Evolutionary conservation across 768 basidiomycete species (phyloP), one percentile per base, ranked within the genome.

Genomic region (Trametes gibbosa): DNA sequence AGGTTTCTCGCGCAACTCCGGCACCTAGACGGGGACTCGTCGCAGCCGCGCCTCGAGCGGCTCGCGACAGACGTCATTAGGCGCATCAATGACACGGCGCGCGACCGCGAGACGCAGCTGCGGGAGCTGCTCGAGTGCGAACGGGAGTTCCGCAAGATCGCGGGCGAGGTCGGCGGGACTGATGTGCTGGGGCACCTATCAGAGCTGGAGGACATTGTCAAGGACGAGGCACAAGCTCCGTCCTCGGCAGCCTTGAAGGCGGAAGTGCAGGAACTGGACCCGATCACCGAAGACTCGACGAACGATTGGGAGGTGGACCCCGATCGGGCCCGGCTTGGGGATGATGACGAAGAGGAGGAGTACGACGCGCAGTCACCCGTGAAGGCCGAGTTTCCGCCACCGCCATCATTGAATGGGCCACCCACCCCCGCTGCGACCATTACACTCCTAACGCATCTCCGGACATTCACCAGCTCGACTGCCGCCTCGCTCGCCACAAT

Each of bases 81-180:
- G 37, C 80, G 82, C 35, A 80, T 94, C 59, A 88, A 92, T 71
- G 86, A 89, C 56, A 81, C 85, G 13, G 82, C 84, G 35, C 83
- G 85, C 47, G 86, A 91, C 65, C 82, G 92, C 56, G 92, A 95
- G 70, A 81, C 79, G 2, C 92, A 95, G 73, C 83, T 92, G 4
- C 86, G 92, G 51, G 89, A 86, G 67, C 73, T 95, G 53, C 74
- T 86, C 35, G 89, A 86, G 62, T 88, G 81, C 68, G 92, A 94
- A 67, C 82, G 90, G 52, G 87, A 93, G 72, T 84, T 95, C 67
- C 80, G 82, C 64, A 84, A 84, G 69, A 89, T 92, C 64, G 83
- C 85, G 1, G 84, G 81, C 5, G 90, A 92, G 70, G 82, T 90
- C 17, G 88, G 89, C 39, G 92, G 92, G 19, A 81, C 75, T 39